Conservation (phyloP, 371 early-diverging fungal genomes). For the Gilbertella persicaria region DNA sequence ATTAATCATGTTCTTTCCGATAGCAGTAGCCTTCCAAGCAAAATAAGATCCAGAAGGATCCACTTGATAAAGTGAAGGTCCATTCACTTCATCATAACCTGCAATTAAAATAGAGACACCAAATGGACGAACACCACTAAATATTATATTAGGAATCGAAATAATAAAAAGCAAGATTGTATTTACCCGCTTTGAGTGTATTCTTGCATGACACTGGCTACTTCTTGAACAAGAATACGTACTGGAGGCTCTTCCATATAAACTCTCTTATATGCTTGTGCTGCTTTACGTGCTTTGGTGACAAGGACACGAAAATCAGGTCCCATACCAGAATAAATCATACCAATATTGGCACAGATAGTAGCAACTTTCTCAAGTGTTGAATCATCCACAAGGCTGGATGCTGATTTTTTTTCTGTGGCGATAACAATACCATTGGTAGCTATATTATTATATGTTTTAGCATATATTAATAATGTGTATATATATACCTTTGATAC, state of each 20-base stretch:
- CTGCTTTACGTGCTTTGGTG: slow-evolving; percentile 93
- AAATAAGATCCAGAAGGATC: slow-evolving; percentile 99
- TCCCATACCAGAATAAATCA: slow-evolving; percentile 99
- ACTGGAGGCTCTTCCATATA: slow-evolving; percentile 96
- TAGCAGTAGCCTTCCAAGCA: slow-evolving; percentile 98
- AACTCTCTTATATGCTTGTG: slow-evolving; percentile 92
- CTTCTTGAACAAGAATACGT: slow-evolving; percentile 92
- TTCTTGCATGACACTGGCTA: slow-evolving; percentile 98
- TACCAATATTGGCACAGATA: slow-evolving; percentile 91
- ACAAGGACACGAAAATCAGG: slow-evolving; percentile 97
- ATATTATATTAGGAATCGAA: no score
- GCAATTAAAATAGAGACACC: slow-evolving; percentile 98
- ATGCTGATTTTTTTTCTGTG: slow-evolving; percentile 95
- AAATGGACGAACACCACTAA: slow-evolving; percentile 98
- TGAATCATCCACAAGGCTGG: slow-evolving; percentile 91
- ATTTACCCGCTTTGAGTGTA: slow-evolving; percentile 96
- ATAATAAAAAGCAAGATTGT: not conserved
- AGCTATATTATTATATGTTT: slow-evolving; percentile 66
- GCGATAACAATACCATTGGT: slow-evolving; percentile 98
- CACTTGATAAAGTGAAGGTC: slow-evolving; percentile 95
- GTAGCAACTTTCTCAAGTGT: slow-evolving; percentile 88
- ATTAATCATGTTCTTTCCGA: slow-evolving; percentile 98
- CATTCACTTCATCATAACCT: slow-evolving; percentile 88
- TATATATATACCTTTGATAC: slow-evolving; percentile 98
- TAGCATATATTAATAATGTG: no score